A percentile compares a stretch with the other conserved stretches of the same genome.
Conservation (phyloP, 176 grass and related monocot genomes). For the Typha latifolia region DNA sequence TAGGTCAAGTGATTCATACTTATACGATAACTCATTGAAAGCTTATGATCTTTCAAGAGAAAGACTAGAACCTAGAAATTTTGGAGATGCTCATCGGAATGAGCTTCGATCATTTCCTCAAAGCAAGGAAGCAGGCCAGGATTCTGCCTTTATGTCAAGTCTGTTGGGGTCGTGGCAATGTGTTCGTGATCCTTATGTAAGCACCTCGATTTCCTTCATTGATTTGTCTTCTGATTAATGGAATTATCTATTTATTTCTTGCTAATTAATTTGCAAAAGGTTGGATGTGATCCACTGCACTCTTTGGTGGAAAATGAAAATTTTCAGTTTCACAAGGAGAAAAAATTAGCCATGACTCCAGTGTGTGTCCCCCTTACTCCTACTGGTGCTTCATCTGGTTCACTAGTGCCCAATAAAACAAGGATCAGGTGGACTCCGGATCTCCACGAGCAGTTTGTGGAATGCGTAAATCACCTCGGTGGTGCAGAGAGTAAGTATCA, state of each 20-base stretch:
- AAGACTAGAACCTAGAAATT: neutral
- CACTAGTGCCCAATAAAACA: slow-evolving; percentile 39
- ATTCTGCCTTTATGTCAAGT: neutral
- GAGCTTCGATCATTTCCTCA: slow-evolving; percentile 12
- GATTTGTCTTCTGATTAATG: neutral
- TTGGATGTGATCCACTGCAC: slow-evolving; percentile 15
- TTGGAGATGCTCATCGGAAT: neutral
- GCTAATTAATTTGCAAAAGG: slow-evolving; percentile 28
- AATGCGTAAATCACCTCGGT: slow-evolving; percentile 69
- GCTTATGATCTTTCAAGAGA: slow-evolving; percentile 31
- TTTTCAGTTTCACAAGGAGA: slow-evolving; percentile 30
- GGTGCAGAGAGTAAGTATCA: slow-evolving; percentile 63
- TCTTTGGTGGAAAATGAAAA: slow-evolving; percentile 19
- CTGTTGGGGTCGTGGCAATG: neutral
- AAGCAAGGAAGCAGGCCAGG: slow-evolving; percentile 3
- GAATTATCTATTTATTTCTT: neutral
- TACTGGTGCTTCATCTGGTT: slow-evolving; percentile 3
- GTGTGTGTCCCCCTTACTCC: slow-evolving; percentile 5
- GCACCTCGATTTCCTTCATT: neutral
- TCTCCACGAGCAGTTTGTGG: slow-evolving; percentile 76
- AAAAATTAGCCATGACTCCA: slow-evolving; percentile 10
- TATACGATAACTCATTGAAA: slow-evolving; percentile 27
- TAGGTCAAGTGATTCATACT: slow-evolving; percentile 9
- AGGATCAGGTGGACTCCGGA: slow-evolving; percentile 87
- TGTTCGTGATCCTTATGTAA: slow-evolving; percentile 20